Percentiles rank a stretch among this genome's conserved stretches.
phyloP scores from a whole-genome alignment of 2,329 filamentous ascomycete species.

The Paecilomyces formosus region DNA sequence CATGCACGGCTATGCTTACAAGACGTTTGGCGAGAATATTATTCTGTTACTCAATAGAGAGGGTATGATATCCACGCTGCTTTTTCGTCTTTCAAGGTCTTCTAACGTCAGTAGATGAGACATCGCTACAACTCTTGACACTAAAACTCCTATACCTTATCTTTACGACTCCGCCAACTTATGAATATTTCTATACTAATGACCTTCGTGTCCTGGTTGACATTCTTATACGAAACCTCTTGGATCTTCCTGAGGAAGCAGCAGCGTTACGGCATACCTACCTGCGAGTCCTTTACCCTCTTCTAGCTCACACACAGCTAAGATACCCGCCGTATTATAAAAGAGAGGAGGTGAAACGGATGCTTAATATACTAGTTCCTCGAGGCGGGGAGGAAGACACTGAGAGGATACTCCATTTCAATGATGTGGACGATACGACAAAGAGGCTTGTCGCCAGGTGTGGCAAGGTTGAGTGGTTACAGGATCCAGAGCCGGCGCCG shows the following conservation, averaged over 20 bases:
- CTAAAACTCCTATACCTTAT: slow-evolving; percentile 91
- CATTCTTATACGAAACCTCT: slow-evolving; percentile 92
- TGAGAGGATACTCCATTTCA: slow-evolving; percentile 42
- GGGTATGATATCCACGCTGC: slow-evolving; percentile 35
- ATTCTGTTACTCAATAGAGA: slow-evolving; percentile 93
- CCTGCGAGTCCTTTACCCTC: slow-evolving; percentile 80
- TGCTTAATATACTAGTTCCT: slow-evolving; percentile 65
- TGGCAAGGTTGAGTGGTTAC: slow-evolving; percentile 40
- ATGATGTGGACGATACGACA: slow-evolving; percentile 44
- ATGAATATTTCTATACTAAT: slow-evolving; percentile 98
- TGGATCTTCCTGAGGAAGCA: slow-evolving; percentile 82
- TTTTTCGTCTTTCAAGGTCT: neutral
- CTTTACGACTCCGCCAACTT: slow-evolving; percentile 84
- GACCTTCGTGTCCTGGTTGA: slow-evolving; percentile 90
- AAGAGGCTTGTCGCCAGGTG: slow-evolving; percentile 40
- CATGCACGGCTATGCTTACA: slow-evolving; percentile 69
- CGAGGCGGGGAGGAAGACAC: slow-evolving; percentile 42
- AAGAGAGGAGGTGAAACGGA: slow-evolving; percentile 68
- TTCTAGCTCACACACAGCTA: slow-evolving; percentile 87
- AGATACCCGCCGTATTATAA: slow-evolving; percentile 86
- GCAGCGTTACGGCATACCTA: slow-evolving; percentile 78
- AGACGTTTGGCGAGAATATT: slow-evolving; percentile 96
- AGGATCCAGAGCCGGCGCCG: slow-evolving; percentile 20
- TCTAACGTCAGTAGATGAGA: slow-evolving; percentile 53
- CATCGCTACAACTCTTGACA: slow-evolving; percentile 89